phyloP scores from a whole-genome alignment of 2,329 filamentous ascomycete species.

The Epichloe bromicola region DNA sequence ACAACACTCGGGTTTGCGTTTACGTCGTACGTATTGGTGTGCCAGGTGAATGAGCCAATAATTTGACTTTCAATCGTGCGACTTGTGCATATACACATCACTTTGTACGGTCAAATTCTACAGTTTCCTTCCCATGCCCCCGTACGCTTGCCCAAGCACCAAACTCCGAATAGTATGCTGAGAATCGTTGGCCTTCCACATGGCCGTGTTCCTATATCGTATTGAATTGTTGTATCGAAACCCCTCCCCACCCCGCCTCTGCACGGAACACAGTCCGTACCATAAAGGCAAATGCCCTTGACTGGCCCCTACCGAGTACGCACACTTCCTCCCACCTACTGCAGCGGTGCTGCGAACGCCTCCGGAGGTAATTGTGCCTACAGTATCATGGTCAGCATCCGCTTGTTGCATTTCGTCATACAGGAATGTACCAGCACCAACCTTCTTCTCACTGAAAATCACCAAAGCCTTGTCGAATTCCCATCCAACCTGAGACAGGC shows the following conservation, averaged over 20 bases:
- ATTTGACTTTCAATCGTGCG: background rate
- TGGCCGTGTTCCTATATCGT: no score
- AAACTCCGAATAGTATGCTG: conserved; percentile 3
- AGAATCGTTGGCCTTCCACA: background rate
- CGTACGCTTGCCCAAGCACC: background rate
- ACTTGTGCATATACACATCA: background rate
- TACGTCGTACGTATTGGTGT: no score
- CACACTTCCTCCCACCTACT: background rate
- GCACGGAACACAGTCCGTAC: no score
- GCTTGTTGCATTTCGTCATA: background rate
- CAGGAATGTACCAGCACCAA: conserved; percentile 22
- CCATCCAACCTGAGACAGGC: conserved; percentile 68
- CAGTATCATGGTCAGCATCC: background rate
- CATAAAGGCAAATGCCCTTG: background rate
- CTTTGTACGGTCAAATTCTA: background rate
- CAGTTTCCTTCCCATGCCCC: background rate
- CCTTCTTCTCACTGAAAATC: conserved; percentile 66
- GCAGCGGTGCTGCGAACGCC: conserved; percentile 11
- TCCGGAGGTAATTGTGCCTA: conserved; percentile 16
- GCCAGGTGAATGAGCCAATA: no score
- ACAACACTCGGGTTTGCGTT: no score
- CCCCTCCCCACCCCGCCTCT: no score
- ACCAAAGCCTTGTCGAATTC: conserved; percentile 61
- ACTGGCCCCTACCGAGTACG: no score
- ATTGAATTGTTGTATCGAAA: no score